phyloP scores from a whole-genome alignment of 352 stramenopile species.

The Chrysophaeum taylorii region DNA sequence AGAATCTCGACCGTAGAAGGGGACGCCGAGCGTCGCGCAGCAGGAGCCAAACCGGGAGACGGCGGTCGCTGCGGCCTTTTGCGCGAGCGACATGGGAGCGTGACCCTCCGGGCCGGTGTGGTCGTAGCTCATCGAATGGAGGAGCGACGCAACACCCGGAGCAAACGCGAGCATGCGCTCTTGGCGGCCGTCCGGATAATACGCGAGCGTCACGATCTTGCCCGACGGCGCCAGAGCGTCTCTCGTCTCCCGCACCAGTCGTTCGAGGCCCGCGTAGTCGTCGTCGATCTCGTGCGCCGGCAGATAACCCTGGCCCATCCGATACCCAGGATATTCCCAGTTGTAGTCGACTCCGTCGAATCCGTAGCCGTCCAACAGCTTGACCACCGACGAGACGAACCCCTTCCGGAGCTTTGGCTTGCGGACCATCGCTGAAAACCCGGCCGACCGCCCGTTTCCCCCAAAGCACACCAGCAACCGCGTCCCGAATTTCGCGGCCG shows the following conservation, averaged over 20 bases:
- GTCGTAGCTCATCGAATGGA: slow-evolving; percentile 10
- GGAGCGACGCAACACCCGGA: neutral
- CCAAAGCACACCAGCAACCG: slow-evolving; percentile 5
- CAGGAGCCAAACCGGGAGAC: too few species aligned
- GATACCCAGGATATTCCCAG: slow-evolving; percentile 12
- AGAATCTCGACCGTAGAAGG: neutral
- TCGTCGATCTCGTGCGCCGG: neutral
- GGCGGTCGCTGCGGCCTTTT: neutral
- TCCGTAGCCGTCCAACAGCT: neutral
- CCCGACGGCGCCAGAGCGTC: neutral
- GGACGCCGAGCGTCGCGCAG: slow-evolving; percentile 8
- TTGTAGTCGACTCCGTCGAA: slow-evolving; percentile 16
- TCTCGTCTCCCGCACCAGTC: neutral
- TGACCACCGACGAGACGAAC: neutral
- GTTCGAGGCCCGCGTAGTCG: neutral
- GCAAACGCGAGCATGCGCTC: neutral
- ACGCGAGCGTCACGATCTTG: neutral
- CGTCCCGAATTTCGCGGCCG: neutral
- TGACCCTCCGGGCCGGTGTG: neutral
- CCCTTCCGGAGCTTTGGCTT: neutral
- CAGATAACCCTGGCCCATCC: neutral
- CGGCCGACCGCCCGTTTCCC: neutral
- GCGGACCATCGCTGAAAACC: neutral
- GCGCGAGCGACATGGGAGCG: neutral
- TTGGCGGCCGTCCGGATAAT: slow-evolving; percentile 7